These are phyloP conservation scores for Cystofilobasidium ferigula DNA, from an alignment of 768 basidiomycete genomes.

Conservation along the genomic window DNA sequence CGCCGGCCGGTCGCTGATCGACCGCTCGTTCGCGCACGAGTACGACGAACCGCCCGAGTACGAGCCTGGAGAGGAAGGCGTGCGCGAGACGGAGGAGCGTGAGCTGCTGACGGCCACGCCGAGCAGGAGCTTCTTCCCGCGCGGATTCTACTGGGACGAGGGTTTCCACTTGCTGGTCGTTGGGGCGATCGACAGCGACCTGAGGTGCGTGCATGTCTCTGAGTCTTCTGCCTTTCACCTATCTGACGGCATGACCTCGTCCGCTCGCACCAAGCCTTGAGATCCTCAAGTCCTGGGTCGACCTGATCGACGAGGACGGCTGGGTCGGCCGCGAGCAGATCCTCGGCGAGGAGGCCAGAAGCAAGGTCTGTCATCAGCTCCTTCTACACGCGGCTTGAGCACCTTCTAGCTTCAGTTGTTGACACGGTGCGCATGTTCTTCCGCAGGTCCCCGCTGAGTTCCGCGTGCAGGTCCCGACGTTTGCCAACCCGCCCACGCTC, in stretches of 20 bases:
- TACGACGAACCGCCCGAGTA: constrained; percentile 60
- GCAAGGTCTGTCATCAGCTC: constrained; percentile 50
- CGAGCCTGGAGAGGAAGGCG: constrained; percentile 44
- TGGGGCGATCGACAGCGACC: constrained; percentile 83
- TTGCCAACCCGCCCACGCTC: constrained; percentile 90
- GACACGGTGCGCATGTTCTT: not conserved
- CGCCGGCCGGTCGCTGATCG: constrained; percentile 77
- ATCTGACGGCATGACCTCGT: not conserved
- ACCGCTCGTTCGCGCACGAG: constrained; percentile 72
- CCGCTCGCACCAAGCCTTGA: constrained; percentile 52
- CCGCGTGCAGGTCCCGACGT: constrained; percentile 82
- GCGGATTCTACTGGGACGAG: constrained; percentile 99
- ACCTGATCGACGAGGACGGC: constrained; percentile 81
- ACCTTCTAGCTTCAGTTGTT: no score
- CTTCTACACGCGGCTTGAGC: no score
- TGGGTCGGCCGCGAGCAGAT: constrained; percentile 97
- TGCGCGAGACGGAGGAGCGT: constrained; percentile 34
- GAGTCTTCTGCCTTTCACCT: not conserved
- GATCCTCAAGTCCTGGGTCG: constrained; percentile 80
- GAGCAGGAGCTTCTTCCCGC: constrained; percentile 90
- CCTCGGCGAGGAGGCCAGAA: constrained; percentile 88
- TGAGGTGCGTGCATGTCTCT: constrained; percentile 45
- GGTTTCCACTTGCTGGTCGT: constrained; percentile 90
- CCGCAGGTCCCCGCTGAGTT: constrained; percentile 73
- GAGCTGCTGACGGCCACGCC: constrained; percentile 82